Evolutionary conservation across 768 basidiomycete species (phyloP), one percentile per base, ranked within the genome.

Genomic region (Rhodotorula paludigena): DNA sequence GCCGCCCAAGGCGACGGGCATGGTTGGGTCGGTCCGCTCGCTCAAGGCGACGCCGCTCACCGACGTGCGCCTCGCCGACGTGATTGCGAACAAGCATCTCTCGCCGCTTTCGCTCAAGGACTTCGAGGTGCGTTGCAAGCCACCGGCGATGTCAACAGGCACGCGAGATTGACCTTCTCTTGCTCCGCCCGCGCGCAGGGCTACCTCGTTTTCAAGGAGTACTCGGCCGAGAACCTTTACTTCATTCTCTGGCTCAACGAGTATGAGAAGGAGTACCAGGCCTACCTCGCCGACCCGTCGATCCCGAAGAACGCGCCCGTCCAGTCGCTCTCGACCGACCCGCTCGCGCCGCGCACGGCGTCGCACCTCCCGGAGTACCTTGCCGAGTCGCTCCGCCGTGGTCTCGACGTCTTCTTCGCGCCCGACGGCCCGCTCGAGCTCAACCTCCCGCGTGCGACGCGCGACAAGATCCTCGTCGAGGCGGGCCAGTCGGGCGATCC

Each of bases 191-290:
- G 51, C 35, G 1, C 35, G 38, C 38, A 55, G 70, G 70, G 70
- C 33, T 64, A 67, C 65, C 70, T 71, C 58, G 70, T 67, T 42
- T 71, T 63, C 70, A 66, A 60, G 65, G 70, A 66, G 63, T 67
- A 71, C 55, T 71, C 70, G 58, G 70, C 70, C 9, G 70, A 71
- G 63, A 67, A 66, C 62, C 58, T 71, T 18, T 71, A 71, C 70
- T 71, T 71, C 59, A 66, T 71, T 55, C 62, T 71, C 16, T 71
- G 70, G 67, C 57, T 68, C 44, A 68, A 68, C 57, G 67, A 68
- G 57, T 68, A 68, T 62, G 52, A 64, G 60, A 60, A 64, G 49
- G 70, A 71, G 65, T 71, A 60, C 65, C 25, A 25, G 23, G 54
- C 61, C 7, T 71, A 51, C 45, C n/a, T 57, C 21, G 51, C 47